These are phyloP conservation scores for Plasmodium relictum DNA, from an alignment of 169 alveolate species.

Conservation along the genomic window DNA sequence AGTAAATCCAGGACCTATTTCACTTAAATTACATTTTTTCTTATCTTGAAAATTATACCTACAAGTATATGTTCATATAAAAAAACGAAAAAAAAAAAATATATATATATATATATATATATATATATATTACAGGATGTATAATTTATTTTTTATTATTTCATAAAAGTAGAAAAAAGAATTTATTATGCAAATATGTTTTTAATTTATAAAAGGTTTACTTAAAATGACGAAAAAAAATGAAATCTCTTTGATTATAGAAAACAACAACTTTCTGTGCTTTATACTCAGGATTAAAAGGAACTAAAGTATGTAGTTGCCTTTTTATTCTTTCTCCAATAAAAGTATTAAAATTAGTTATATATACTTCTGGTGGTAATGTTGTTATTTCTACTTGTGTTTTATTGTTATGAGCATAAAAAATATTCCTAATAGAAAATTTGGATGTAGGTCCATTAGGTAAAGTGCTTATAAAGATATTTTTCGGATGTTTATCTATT, in stretches of 20 bases:
- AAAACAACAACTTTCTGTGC: conserved; percentile 98
- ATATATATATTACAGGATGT: not conserved
- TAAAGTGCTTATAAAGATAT: conserved; percentile 89
- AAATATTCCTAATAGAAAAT: conserved; percentile 91
- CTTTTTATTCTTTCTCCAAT: conserved; percentile 98
- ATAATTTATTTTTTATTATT: not conserved
- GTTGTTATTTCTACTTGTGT: conserved; percentile 93
- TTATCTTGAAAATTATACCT: conserved; percentile 86
- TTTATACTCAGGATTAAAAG: conserved; percentile 95
- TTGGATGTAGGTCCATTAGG: conserved; percentile 97
- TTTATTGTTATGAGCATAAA: conserved; percentile 89
- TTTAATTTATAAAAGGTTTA: conserved; percentile 76
- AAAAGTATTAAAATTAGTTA: conserved; percentile 97
- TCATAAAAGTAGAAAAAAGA: not conserved
- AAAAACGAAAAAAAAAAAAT: conserved; percentile 77
- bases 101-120: not conserved
- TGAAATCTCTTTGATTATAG: conserved; percentile 99
- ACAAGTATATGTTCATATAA: not conserved
- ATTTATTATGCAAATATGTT: not conserved
- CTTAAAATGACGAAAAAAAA: conserved; percentile 98
- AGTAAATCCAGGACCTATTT: conserved; percentile 99
- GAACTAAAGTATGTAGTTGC: conserved; percentile 96
- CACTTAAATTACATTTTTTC: conserved; percentile 94
- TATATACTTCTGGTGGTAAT: conserved; percentile 95
- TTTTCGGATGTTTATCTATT: conserved; percentile 91